Base-by-base conservation (phyloP, 73 alveolate species). In the Stentor roeselii region DNA sequence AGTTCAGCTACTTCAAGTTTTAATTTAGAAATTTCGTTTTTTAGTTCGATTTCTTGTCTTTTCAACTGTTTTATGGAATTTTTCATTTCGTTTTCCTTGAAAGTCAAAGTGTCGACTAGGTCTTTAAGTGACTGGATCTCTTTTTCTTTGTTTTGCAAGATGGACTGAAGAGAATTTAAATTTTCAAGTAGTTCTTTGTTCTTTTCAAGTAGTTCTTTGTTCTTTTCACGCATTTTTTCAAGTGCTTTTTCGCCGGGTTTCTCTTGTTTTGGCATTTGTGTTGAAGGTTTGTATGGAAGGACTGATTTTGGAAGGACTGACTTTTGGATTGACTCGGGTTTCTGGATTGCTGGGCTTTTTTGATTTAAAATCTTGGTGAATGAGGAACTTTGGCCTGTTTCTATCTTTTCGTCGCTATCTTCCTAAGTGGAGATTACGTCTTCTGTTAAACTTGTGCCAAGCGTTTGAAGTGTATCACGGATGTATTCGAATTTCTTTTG, bases 221-320 rank as follows among this genome's bases (percentile, higher is more conserved):
- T n/a, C n/a, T n/a, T n/a, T n/a, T n/a, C n/a, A n/a, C n/a, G n/a
- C n/a, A n/a, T n/a, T n/a, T n/a, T n/a, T n/a, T n/a, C n/a, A n/a
- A n/a, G n/a, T 50, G 67, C 67, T 50, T 50, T 50, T 50, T 50
- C 67, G n/a, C n/a, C n/a, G n/a, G 21, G 67, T 50, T 50, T 50
- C 21, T 50, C 30, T 50, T 11, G 67, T 50, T 50, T 50, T 21
- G 67, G 21, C 30, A 50, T 50, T 21, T 50, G 67, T 11, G 21
- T 50, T 11, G 67, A 21, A 50, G 30, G 6, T 50, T 50, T 21
- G 67, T 11, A 50, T 11, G 30, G 6, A 50, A 50, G 21, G 6
- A 21, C 67, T 50, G 67, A 21, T 50, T 50, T 50, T 50, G 6
- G 30, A 11, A 50, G n/a, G n/a, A 11, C 67, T 50, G 67, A 21